Percentiles rank a stretch among this genome's conserved stretches.
Conservation (phyloP, 805 yeast genomes). For the Starmerella riodocensis region DNA sequence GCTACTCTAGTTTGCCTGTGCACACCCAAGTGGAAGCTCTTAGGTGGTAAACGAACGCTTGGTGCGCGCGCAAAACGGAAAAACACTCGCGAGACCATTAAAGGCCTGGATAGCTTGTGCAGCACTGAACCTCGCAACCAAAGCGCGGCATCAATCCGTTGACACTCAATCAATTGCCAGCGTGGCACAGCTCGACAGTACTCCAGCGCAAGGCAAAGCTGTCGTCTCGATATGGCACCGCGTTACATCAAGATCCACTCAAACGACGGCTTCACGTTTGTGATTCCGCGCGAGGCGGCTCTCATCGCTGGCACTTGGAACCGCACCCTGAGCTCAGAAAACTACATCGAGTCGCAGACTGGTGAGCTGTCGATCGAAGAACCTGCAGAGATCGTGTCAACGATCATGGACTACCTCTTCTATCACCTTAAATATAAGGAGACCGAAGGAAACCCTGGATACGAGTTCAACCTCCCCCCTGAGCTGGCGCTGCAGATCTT, state of each 20-base stretch:
- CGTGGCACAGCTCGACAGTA: too few species aligned
- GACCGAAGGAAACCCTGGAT: slow-evolving; percentile 21
- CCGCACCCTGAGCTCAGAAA: slow-evolving; percentile 36
- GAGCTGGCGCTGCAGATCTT: slow-evolving; percentile 83
- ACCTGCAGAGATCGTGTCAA: slow-evolving; percentile 57
- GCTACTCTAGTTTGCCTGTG: too few species aligned
- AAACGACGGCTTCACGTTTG: slow-evolving; percentile 52
- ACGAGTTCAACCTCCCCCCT: slow-evolving; percentile 72
- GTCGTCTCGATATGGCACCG: slow-evolving; percentile 24
- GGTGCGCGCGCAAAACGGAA: too few species aligned
- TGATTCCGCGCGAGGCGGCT: slow-evolving; percentile 62
- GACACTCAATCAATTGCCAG: too few species aligned
- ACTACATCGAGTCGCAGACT: slow-evolving; percentile 47
- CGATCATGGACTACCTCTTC: slow-evolving; percentile 73
- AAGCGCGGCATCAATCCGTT: too few species aligned
- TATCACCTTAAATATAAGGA: slow-evolving; percentile 53
- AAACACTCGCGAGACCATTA: too few species aligned
- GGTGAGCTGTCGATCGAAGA: slow-evolving; percentile 44
- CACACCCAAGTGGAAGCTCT: too few species aligned
- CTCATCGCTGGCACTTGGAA: slow-evolving; percentile 51
- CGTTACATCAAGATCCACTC: slow-evolving; percentile 55
- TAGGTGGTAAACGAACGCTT: too few species aligned
- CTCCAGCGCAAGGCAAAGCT: too few species aligned
- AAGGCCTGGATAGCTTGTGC: too few species aligned
- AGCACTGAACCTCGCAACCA: too few species aligned